Conservation (phyloP, 768 basidiomycete species). For the Mycena latifolia region DNA sequence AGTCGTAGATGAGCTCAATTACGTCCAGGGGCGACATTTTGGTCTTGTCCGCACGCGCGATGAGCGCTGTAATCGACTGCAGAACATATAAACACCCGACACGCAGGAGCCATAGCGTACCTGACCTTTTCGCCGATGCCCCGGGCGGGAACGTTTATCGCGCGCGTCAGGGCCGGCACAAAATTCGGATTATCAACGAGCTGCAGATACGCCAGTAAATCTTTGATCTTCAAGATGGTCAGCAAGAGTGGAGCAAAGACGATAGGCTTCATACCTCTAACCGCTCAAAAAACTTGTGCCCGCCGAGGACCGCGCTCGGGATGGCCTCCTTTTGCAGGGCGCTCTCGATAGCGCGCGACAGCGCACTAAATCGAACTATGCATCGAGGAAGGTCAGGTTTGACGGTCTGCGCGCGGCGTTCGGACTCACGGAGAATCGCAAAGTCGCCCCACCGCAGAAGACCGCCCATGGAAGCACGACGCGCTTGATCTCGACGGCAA, state of each 20-base stretch:
- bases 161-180: slow-evolving; percentile 77
- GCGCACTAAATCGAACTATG: slow-evolving; percentile 85
- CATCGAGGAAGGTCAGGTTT: slow-evolving; percentile 9
- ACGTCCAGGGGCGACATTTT: slow-evolving; percentile 68
- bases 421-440: slow-evolving; percentile 83
- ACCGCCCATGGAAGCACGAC: slow-evolving; percentile 79
- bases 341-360: slow-evolving; percentile 81
- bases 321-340: slow-evolving; percentile 85
- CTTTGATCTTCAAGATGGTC: slow-evolving; percentile 69
- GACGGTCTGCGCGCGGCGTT: neutral
- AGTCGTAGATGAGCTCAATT: slow-evolving; percentile 74
- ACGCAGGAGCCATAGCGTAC: neutral
- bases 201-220: slow-evolving; percentile 85
- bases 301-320: slow-evolving; percentile 80
- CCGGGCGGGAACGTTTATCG: slow-evolving; percentile 78
- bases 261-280: slow-evolving; percentile 64
- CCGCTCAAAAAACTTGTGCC: slow-evolving; percentile 90
- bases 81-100: neutral
- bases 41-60: slow-evolving; percentile 61
- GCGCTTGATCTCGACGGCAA: slow-evolving; percentile 84
- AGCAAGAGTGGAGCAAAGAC: neutral
- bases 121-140: slow-evolving; percentile 84
- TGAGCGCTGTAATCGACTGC: slow-evolving; percentile 73
- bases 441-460: slow-evolving; percentile 81
- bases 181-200: slow-evolving; percentile 80